A percentile compares a stretch with the other conserved stretches of the same genome.
Conservation (phyloP, 257 asterid genomes). For the Ophiorrhiza pumila region DNA sequence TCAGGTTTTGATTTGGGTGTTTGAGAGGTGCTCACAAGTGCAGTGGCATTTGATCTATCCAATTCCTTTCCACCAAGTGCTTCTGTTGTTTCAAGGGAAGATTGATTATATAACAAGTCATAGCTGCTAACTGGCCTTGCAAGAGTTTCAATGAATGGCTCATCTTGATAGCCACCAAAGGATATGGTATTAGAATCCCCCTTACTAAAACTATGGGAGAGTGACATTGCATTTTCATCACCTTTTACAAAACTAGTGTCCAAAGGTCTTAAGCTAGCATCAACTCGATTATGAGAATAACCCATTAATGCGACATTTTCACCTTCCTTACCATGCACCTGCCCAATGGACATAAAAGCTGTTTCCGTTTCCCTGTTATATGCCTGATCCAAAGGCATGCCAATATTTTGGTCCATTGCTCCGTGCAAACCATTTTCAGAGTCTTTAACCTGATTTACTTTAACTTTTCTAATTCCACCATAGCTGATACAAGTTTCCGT, state of each 20-base stretch:
- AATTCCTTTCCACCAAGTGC: slow-evolving; percentile 39
- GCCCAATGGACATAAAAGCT: slow-evolving; percentile 49
- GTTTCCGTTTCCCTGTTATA: slow-evolving; percentile 45
- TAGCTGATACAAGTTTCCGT: slow-evolving; percentile 46
- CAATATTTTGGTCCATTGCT: slow-evolving; percentile 39
- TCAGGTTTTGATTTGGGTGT: slow-evolving; percentile 44
- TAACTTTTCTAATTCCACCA: slow-evolving; percentile 63
- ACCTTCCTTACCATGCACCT: slow-evolving; percentile 50
- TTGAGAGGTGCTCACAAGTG: slow-evolving; percentile 34
- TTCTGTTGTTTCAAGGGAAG: slow-evolving; percentile 54
- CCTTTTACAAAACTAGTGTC: slow-evolving; percentile 45
- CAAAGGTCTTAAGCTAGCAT: slow-evolving; percentile 41
- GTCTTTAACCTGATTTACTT: slow-evolving; percentile 70
- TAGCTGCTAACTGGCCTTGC: slow-evolving; percentile 62
- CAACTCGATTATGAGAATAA: slow-evolving; percentile 46
- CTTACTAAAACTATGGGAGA: slow-evolving; percentile 44
- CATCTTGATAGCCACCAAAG: slow-evolving; percentile 68
- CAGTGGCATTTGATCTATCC: slow-evolving; percentile 31
- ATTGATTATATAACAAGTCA: slow-evolving; percentile 54
- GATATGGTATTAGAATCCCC: slow-evolving; percentile 44
- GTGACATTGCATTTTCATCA: slow-evolving; percentile 33
- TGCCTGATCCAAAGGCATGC: slow-evolving; percentile 50
- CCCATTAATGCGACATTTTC: slow-evolving; percentile 45
- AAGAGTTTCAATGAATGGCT: slow-evolving; percentile 51
- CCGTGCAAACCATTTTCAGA: slow-evolving; percentile 42